These are phyloP conservation scores for Pyricularia grisea DNA, from an alignment of 2,329 filamentous ascomycete genomes.

Conservation along the genomic window DNA sequence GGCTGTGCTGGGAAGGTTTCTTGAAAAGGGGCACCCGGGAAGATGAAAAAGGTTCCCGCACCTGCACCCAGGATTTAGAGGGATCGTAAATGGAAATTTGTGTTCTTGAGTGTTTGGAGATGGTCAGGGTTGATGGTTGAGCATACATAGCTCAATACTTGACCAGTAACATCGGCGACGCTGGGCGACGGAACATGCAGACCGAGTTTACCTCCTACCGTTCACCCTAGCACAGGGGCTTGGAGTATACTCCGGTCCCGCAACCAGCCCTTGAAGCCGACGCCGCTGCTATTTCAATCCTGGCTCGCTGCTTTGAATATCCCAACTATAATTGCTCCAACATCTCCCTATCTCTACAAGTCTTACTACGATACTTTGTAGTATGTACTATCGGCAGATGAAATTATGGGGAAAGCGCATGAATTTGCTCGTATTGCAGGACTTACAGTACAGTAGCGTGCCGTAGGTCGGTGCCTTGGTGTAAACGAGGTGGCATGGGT, in stretches of 20 bases:
- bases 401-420: background rate
- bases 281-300: too few species aligned
- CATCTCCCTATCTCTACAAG: background rate
- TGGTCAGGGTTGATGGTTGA: too few species aligned
- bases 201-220: too few species aligned
- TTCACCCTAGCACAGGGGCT: too few species aligned
- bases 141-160: too few species aligned
- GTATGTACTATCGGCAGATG: background rate
- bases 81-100: background rate
- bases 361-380: background rate
- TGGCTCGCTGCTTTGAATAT: too few species aligned
- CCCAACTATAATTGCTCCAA: background rate
- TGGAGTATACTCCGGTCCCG: too few species aligned
- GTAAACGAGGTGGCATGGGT: background rate
- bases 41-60: background rate
- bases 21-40: background rate
- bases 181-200: too few species aligned
- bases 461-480: background rate
- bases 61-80: background rate
- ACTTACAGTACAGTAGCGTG: background rate
- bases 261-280: too few species aligned
- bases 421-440: background rate
- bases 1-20: background rate
- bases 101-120: background rate
- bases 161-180: too few species aligned